These are phyloP conservation scores for Scutellaria barbata DNA, from an alignment of 257 asterid genomes.

Conservation along the genomic window DNA sequence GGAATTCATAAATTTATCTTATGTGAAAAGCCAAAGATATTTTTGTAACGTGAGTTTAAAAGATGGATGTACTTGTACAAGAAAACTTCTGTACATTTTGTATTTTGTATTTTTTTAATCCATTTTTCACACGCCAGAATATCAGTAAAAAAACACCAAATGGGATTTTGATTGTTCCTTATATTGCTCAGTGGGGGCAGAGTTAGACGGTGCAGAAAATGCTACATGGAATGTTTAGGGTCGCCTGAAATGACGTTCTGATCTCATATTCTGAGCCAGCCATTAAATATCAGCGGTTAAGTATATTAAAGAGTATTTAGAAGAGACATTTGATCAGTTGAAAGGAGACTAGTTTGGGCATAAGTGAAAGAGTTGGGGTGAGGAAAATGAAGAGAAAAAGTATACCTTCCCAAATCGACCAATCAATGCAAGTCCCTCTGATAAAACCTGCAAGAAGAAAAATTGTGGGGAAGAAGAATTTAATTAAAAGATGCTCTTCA, in stretches of 20 bases:
- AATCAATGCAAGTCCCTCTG: conserved; percentile 91
- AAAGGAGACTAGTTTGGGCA: neutral
- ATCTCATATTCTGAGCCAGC: neutral
- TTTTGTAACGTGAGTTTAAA: neutral
- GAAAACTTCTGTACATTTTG: neutral
- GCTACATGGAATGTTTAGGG: neutral
- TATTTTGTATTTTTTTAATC: neutral
- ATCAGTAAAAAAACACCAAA: too few relatives aligned
- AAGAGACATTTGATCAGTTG: neutral
- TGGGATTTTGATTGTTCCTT: neutral
- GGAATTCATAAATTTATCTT: neutral
- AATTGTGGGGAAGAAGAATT: conserved; percentile 29
- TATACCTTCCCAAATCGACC: conserved; percentile 91
- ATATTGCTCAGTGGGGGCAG: neutral
- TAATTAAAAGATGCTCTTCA: conserved; percentile 2
- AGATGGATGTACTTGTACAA: neutral
- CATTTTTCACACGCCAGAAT: neutral
- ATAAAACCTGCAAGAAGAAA: conserved; percentile 56
- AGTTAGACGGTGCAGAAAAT: neutral
- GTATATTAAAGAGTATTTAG: neutral
- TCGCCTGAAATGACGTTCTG: neutral
- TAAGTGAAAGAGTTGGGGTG: conserved; percentile 15
- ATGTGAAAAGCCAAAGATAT: neutral
- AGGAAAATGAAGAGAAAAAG: conserved; percentile 12
- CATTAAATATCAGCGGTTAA: neutral